These are phyloP conservation scores for Nitzschia sp. DNA, from an alignment of 108 stramenopile species.

Conservation along the genomic window DNA sequence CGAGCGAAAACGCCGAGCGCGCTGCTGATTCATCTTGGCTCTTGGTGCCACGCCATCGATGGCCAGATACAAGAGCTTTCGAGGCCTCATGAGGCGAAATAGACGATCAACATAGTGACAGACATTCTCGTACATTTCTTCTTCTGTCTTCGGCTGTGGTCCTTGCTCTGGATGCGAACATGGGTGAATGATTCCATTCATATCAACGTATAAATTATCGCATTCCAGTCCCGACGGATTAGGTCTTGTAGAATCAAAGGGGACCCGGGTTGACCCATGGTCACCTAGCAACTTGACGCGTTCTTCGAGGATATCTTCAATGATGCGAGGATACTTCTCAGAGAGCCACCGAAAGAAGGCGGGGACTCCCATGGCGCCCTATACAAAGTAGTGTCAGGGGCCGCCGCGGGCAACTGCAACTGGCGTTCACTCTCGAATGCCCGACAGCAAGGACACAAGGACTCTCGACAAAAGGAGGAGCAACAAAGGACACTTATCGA, in stretches of 20 bases:
- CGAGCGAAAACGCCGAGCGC: slow-evolving; percentile 90
- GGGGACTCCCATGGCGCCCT: slow-evolving; percentile 90
- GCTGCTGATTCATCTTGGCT: slow-evolving; percentile 99
- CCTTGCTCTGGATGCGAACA: slow-evolving; percentile 96
- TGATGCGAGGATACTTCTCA: slow-evolving; percentile 97
- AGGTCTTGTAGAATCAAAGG: slow-evolving; percentile 84
- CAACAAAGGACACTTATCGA: too few species aligned
- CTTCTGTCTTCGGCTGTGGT: slow-evolving; percentile 89
- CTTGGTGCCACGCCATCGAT: slow-evolving; percentile 98
- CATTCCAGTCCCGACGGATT: slow-evolving; percentile 92
- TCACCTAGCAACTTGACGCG: slow-evolving; percentile 72
- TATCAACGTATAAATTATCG: slow-evolving; percentile 98
- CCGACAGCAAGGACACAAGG: too few species aligned
- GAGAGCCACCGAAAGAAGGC: slow-evolving; percentile 99
- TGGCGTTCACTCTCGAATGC: too few species aligned
- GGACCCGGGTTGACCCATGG: slow-evolving; percentile 60
- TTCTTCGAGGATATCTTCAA: slow-evolving; percentile 93
- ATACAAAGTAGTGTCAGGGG: too few species aligned
- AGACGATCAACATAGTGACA: slow-evolving; percentile 89
- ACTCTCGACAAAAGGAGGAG: too few species aligned
- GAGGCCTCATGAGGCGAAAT: slow-evolving; percentile 82
- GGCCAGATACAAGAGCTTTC: slow-evolving; percentile 89
- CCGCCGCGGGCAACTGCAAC: too few species aligned
- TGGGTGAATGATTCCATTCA: slow-evolving; percentile 99
- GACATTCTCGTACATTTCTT: slow-evolving; percentile 98